phyloP scores from a whole-genome alignment of 768 basidiomycete species.

The Daedaleopsis sinensis region DNA sequence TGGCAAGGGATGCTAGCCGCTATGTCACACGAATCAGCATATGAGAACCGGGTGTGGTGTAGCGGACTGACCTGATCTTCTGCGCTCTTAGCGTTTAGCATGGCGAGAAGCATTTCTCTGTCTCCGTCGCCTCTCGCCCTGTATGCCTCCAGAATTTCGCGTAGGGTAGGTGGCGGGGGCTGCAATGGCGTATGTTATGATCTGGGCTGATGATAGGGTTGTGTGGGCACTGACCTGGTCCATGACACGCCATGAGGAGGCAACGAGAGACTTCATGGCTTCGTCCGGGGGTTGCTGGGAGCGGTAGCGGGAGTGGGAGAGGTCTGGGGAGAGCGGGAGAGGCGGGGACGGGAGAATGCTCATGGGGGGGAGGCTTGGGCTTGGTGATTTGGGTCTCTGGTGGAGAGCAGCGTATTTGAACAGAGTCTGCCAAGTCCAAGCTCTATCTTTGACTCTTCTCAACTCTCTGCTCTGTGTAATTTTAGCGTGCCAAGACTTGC shows the following conservation, averaged over 20 bases:
- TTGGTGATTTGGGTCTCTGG: slow-evolving; percentile 19
- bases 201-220: background rate
- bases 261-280: slow-evolving; percentile 37
- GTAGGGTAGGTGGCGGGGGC: slow-evolving; percentile 78
- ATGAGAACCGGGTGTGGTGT: slow-evolving; percentile 4
- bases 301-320: slow-evolving; percentile 10
- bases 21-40: slow-evolving; percentile 30
- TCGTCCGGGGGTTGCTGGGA: slow-evolving; percentile 19
- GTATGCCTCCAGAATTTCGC: slow-evolving; percentile 88
- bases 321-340: slow-evolving; percentile 23
- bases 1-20: slow-evolving; percentile 73
- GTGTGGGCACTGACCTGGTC: slow-evolving; percentile 43
- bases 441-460: slow-evolving; percentile 47
- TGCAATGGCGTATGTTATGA: slow-evolving; percentile 30
- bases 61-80: slow-evolving; percentile 77
- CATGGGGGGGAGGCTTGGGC: slow-evolving; percentile 27
- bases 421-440: slow-evolving; percentile 44
- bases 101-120: slow-evolving; percentile 86
- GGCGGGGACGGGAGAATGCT: slow-evolving; percentile 29
- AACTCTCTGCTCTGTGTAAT: slow-evolving; percentile 33
- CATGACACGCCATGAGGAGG: slow-evolving; percentile 48
- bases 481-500: slow-evolving; percentile 46
- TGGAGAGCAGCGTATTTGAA: slow-evolving; percentile 38
- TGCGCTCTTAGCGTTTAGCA: slow-evolving; percentile 90
- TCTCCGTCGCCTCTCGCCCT: slow-evolving; percentile 86